Evolutionary conservation across 768 basidiomycete genomes (phyloP).

Genomic region (Russula sp.): DNA sequence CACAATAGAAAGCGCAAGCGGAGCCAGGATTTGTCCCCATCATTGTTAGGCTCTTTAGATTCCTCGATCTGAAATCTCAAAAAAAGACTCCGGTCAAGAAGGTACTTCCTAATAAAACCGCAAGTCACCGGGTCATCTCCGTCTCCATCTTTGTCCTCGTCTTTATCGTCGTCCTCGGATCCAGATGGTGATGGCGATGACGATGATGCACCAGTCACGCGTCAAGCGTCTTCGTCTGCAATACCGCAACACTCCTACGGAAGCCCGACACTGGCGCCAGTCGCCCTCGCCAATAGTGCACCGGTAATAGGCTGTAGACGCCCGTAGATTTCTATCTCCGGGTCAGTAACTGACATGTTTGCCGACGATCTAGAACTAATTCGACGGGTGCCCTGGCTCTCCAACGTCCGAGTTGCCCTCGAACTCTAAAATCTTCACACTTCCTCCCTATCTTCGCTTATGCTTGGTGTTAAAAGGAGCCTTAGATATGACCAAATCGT

Average conservation of each 20-base stretch:
- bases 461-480: constrained; percentile 46
- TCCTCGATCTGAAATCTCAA: no score
- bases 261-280: constrained; percentile 6
- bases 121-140: constrained; percentile 12
- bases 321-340: constrained; percentile 58
- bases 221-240: background rate
- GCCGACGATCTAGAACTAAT: constrained; percentile 80
- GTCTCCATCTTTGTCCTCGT: constrained; percentile 29
- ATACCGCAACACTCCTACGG: background rate
- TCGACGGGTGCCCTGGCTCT: constrained; percentile 55
- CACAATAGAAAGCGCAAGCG: constrained; percentile 39
- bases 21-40: constrained; percentile 34
- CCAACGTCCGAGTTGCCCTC: constrained; percentile 1
- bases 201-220: background rate
- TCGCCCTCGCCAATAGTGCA: no score
- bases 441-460: constrained; percentile 29
- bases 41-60: constrained; percentile 32
- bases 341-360: constrained; percentile 78
- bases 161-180: constrained; percentile 30
- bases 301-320: constrained; percentile 30
- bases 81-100: constrained; percentile 8
- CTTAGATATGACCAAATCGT: constrained; percentile 63
- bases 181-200: constrained; percentile 20
- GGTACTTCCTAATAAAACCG: constrained; percentile 12
- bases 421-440: no score